Conservation (phyloP, 257 asterid genomes). For the Voacanga thouarsii region DNA sequence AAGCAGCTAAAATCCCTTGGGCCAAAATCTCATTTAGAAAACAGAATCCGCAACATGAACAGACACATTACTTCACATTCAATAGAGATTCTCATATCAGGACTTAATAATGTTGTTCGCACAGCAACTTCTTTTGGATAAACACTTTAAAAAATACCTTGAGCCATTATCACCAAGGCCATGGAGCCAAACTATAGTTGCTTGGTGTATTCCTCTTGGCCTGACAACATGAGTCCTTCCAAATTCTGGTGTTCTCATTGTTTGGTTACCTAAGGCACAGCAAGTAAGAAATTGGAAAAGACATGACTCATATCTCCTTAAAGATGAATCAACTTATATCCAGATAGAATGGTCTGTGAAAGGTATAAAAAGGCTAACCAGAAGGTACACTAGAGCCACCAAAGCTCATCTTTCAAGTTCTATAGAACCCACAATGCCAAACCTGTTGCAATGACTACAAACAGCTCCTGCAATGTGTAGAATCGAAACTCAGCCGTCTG, state of each 20-base stretch:
- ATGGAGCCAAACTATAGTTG: constrained; percentile 87
- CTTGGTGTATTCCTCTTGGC: constrained; percentile 83
- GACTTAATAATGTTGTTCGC: neutral
- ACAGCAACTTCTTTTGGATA: neutral
- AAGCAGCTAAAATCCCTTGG: neutral
- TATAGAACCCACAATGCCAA: constrained; percentile 10
- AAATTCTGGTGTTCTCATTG: constrained; percentile 47
- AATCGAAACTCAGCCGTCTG: constrained; percentile 17
- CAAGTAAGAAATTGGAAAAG: constrained; percentile 3
- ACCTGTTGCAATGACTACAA: constrained; percentile 16
- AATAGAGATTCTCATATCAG: neutral
- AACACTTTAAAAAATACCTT: constrained; percentile 37
- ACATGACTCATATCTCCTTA: neutral
- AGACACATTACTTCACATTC: neutral
- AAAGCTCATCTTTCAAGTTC: constrained; percentile 50
- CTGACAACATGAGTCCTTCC: constrained; percentile 85
- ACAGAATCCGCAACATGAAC: neutral
- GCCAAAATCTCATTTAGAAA: neutral
- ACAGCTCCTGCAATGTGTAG: constrained; percentile 41
- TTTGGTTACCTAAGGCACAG: constrained; percentile 43
- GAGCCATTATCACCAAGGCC: constrained; percentile 83
- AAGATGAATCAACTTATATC: neutral
- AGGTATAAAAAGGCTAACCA: constrained; percentile 24
- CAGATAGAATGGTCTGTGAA: neutral
- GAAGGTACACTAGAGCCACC: constrained; percentile 36